Percentiles rank a stretch among this genome's conserved stretches.
phyloP scores from a whole-genome alignment of 2,329 filamentous ascomycete genomes.

The Thielaviopsis punctulata region DNA sequence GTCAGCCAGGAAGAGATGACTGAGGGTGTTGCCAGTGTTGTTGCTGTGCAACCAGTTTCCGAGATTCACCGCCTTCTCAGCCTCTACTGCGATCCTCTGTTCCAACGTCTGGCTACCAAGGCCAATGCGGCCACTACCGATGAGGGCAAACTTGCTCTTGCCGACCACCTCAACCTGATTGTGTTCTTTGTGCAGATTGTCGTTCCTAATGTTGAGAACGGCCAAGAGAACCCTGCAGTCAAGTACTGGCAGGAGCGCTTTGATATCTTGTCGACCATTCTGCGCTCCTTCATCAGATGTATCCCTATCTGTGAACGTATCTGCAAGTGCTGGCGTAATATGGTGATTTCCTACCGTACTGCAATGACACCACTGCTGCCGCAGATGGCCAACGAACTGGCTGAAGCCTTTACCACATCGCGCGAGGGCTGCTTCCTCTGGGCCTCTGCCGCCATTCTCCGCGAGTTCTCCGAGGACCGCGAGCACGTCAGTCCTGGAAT shows the following conservation, averaged over 20 bases:
- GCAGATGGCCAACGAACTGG: conserved; percentile 74
- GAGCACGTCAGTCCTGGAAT: conserved; percentile 71
- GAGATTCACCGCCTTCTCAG: conserved; percentile 77
- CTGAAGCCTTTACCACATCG: conserved; percentile 66
- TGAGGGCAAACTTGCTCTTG: conserved; percentile 67
- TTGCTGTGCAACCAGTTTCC: conserved; percentile 65
- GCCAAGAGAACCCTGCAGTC: conserved; percentile 72
- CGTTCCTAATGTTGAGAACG: conserved; percentile 54
- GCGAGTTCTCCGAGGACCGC: conserved; percentile 83
- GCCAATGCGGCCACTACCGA: conserved; percentile 75
- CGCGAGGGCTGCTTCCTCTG: conserved; percentile 96
- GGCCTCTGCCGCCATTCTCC: conserved; percentile 86
- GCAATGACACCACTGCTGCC: conserved; percentile 74
- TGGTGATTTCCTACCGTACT: conserved; percentile 89
- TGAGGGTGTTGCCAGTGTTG: conserved; percentile 82
- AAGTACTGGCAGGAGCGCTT: conserved; percentile 95
- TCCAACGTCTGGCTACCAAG: conserved; percentile 68
- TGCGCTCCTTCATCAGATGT: conserved; percentile 74
- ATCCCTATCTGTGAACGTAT: conserved; percentile 82
- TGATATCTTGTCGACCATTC: conserved; percentile 67
- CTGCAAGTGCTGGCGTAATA: conserved; percentile 89
- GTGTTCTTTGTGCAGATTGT: conserved; percentile 73
- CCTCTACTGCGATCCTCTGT: conserved; percentile 80
- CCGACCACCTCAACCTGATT: conserved; percentile 82
- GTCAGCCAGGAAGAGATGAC: conserved; percentile 90